A percentile compares a stretch with the other conserved stretches of the same genome.
Conservation (phyloP, 2,329 filamentous ascomycete species). For the Fusarium miscanthi region DNA sequence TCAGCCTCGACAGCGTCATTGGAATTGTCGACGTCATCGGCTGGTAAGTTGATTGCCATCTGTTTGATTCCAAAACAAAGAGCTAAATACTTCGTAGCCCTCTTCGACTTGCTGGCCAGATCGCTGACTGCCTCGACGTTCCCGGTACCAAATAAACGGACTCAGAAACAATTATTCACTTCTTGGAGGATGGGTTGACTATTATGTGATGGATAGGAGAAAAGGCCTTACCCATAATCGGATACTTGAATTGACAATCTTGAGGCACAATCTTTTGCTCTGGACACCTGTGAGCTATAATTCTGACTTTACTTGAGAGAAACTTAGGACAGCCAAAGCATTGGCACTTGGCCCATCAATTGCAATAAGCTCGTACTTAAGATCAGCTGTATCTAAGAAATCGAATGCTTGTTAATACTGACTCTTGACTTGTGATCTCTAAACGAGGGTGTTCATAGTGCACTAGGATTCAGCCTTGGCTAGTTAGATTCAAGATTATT, state of each 20-base stretch:
- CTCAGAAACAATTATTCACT: not conserved
- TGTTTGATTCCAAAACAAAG: not conserved
- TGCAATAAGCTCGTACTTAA: too few species aligned
- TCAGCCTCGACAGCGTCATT: not conserved
- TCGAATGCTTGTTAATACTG: too few species aligned
- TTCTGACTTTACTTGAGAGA: not conserved
- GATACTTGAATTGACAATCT: conserved; percentile 3
- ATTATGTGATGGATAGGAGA: not conserved
- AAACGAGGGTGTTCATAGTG: too few species aligned
- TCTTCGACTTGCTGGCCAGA: too few species aligned
- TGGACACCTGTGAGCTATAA: not conserved
- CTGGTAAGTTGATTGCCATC: not conserved
- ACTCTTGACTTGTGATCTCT: too few species aligned
- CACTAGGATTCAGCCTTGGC: not conserved
- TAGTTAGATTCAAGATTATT: not conserved
- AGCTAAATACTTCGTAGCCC: not conserved
- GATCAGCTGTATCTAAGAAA: too few species aligned
- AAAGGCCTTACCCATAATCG: not conserved
- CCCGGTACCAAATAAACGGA: not conserved
- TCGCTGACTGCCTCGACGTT: not conserved
- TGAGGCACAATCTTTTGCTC: not conserved
- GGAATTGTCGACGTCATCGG: fast-evolving
- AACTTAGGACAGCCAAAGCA: too few species aligned
- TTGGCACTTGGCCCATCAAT: too few species aligned
- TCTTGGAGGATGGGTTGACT: not conserved